A percentile compares a stretch with the other conserved stretches of the same genome.
phyloP scores from a whole-genome alignment of 768 basidiomycete genomes.

The Mycena polygramma region DNA sequence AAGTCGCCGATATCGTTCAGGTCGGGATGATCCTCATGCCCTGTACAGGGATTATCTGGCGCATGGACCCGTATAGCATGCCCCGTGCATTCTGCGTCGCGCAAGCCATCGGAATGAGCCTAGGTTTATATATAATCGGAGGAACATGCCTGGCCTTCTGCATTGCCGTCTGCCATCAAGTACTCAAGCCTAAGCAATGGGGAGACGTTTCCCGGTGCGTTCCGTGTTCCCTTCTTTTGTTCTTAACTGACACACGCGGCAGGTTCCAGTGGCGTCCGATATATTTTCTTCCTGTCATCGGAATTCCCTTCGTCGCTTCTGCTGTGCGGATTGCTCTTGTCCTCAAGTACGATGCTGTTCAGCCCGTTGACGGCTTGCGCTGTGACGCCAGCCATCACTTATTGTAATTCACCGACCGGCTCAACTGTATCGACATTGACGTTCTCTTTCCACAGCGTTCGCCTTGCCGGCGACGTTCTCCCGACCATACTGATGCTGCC shows the following conservation, averaged over 20 bases:
- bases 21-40: not conserved
- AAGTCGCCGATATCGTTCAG: not conserved
- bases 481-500: not conserved
- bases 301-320: constrained; percentile 4
- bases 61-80: constrained; percentile 35
- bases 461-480: not conserved
- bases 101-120: constrained; percentile 22
- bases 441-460: constrained; percentile 13
- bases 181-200: constrained; percentile 26
- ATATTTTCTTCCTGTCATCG: constrained; percentile 25
- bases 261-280: constrained; percentile 26
- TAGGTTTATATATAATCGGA: not conserved
- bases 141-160: constrained; percentile 17
- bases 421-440: not conserved
- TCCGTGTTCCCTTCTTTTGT: not conserved
- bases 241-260: not conserved
- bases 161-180: constrained; percentile 16
- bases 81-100: constrained; percentile 30
- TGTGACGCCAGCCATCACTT: constrained; percentile 27
- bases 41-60: constrained; percentile 34
- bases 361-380: constrained; percentile 23
- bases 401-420: not conserved
- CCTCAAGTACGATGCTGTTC: constrained; percentile 25
- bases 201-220: constrained; percentile 20
- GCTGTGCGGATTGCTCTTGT: constrained; percentile 8